Conservation (phyloP, 2,329 filamentous ascomycete genomes). For the Arthroderma uncinatum region DNA sequence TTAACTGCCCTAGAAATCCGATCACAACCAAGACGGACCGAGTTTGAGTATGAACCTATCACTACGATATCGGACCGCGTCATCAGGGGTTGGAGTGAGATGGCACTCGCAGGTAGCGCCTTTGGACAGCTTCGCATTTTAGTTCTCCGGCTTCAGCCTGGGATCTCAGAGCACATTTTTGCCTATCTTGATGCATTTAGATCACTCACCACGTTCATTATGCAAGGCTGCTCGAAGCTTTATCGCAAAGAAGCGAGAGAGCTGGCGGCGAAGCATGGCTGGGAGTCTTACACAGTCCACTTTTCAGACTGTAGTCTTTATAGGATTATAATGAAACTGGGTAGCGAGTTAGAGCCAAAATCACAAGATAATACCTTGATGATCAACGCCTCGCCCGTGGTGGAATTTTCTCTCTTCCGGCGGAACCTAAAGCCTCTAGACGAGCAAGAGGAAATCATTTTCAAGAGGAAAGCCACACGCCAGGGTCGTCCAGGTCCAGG, state of each 20-base stretch:
- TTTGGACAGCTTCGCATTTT: conserved; percentile 32
- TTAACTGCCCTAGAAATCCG: conserved; percentile 31
- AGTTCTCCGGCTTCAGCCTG: conserved; percentile 25
- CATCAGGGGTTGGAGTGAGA: conserved; percentile 33
- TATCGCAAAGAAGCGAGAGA: conserved; percentile 16
- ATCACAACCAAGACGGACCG: conserved; percentile 13
- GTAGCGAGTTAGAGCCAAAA: neutral
- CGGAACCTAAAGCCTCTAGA: neutral
- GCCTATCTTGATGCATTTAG: conserved; percentile 28
- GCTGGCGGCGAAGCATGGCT: conserved; percentile 20
- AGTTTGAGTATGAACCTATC: conserved; percentile 9
- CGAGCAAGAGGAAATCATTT: neutral
- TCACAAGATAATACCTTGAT: neutral
- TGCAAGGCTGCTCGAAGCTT: conserved; percentile 25
- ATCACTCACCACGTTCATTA: conserved; percentile 26
- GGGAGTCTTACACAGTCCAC: conserved; percentile 13
- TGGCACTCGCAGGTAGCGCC: conserved; percentile 21
- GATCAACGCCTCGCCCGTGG: neutral
- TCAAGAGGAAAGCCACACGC: neutral
- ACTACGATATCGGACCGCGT: conserved; percentile 30
- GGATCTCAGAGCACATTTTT: conserved; percentile 25
- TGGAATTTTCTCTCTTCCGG: neutral
- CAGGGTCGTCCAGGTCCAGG: neutral
- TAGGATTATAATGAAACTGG: neutral
- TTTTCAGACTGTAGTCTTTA: neutral